Evolutionary conservation across 371 early-diverging fungal genomes (phyloP).

Genomic region (Apophysomyces sp.): DNA sequence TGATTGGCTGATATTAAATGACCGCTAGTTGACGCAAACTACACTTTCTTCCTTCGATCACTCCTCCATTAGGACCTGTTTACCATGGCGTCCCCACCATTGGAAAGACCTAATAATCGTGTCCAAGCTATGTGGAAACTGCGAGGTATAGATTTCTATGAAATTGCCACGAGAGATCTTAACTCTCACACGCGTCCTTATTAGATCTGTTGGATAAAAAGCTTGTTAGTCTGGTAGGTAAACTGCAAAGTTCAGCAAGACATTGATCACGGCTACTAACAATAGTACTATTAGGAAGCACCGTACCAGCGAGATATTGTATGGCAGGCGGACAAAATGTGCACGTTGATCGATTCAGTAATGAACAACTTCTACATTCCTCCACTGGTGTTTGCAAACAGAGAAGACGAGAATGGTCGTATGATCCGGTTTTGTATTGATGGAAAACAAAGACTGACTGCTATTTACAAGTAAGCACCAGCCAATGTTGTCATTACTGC

Average conservation of each 20-base stretch:
- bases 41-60: too few relatives aligned
- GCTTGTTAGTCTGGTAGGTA: not conserved
- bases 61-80: not conserved
- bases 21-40: not conserved
- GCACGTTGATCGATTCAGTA: conserved; percentile 33
- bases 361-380: conserved; percentile 39
- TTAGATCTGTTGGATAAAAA: not conserved
- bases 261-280: not conserved
- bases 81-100: not conserved
- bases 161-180: not conserved
- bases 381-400: conserved; percentile 28
- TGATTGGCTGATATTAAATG: not conserved
- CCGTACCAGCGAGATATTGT: conserved; percentile 40
- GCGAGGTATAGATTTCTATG: not conserved
- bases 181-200: not conserved
- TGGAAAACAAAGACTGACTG: conserved; percentile 40
- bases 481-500: not conserved
- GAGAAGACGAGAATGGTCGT: not conserved
- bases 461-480: conserved; percentile 22
- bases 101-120: not conserved
- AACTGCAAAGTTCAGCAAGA: not conserved
- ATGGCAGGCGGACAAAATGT: conserved; percentile 30
- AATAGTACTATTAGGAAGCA: conserved; percentile 23
- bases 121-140: not conserved
- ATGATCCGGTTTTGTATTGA: conserved; percentile 29